Evolutionary conservation across 2,329 filamentous ascomycete species (phyloP), one percentile per base, ranked within the genome.

Genomic region (Ophiostoma ips): DNA sequence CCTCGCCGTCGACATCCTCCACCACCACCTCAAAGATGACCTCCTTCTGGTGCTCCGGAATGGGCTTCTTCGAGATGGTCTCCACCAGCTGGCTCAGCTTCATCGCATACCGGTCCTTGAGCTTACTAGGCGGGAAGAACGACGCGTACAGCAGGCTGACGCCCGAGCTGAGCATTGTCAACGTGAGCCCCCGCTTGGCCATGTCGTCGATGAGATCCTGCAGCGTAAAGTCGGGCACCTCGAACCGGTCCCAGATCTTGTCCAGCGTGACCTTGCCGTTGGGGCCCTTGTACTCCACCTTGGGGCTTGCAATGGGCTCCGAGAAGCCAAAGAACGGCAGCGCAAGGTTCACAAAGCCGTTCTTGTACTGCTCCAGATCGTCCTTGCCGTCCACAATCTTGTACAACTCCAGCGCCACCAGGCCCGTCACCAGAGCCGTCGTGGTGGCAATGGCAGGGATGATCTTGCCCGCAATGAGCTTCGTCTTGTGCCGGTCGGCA

Each of bases 381-480:
- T 76, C 79, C 74, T 98, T 95, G 62, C 88, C 90, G 61, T 96
- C 92, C 43, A 98, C 74, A 55, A 98, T 78, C 79, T 98, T 98
- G 81, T 87, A 95, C 45, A 96, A 71, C 71, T 98, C 92, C 43
- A 98, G 71, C 15, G 94, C 77, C 49, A 98, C 88, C 43, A 98
- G 75, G 52, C 92, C 92, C 3, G 92, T 98, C 12, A 96, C 90
- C 52, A 98, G 73, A 3, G 92, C 90, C 3, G 92, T 98, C 0
- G 92, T 96, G 3, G 92, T 98, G 41, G 92, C 92, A 66, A 98
- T 98, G 43, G 92, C 92, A 19, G 92, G 92, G 57, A 98, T 98
- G 59, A 98, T 98, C 77, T 98, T 98, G 65, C 92, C 92, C 31
- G 92, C 94, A 63, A 98, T 98, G 68, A 98, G 96, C 73, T 98